Evolutionary conservation across 129 eudicot genomes (phyloP), one percentile per base, ranked within the genome.

Genomic region (Deinandra increscens): DNA sequence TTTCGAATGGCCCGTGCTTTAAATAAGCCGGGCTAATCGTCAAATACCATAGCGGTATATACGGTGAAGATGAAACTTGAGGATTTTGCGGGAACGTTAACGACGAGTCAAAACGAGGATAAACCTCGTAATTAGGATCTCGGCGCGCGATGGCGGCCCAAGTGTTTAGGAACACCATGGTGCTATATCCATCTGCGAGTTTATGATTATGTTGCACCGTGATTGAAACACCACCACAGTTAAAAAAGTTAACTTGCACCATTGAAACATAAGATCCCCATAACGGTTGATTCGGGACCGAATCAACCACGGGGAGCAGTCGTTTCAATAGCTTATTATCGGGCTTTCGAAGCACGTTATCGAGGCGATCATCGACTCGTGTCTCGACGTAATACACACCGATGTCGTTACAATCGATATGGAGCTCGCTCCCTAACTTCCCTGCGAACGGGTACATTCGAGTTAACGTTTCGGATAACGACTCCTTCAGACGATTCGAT

Each of bases 201-300:
- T 38, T 66, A 22, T 81, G 84, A 26, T 55, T 70, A 34, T 73
- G 37, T 36, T 59, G 64, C 17, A 76, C 34, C 3, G 75, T 62
- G 9, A 81, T 55, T 7, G 78, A 78, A 54, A 81, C 44, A 1
- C 84, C 78, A 58, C 81, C 80, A 48, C 84, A 75, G 5, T 51
- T 53, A 60, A 81, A 81, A 13, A 68, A n/a, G 58, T 71, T 75
- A 1, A 81, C 75, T 64, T 81, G 84, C 5, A 81, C 74, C 55
- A 62, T 46, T 10, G 74, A 29, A 15, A 72, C 48, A 60, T 60
- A 75, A n/a, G 9, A 36, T 44, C 64, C 56, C 11, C 49, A 14
- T 19, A 49, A 33, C 9, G 17, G 41, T 20, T 26, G 76, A 37
- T 67, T 50, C 0, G 62, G 33, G 33, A 50, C 26, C 8, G 51